Evolutionary conservation across 2,329 filamentous ascomycete species (phyloP), one percentile per base, ranked within the genome.

Genomic region (Scytalidium lignicola): DNA sequence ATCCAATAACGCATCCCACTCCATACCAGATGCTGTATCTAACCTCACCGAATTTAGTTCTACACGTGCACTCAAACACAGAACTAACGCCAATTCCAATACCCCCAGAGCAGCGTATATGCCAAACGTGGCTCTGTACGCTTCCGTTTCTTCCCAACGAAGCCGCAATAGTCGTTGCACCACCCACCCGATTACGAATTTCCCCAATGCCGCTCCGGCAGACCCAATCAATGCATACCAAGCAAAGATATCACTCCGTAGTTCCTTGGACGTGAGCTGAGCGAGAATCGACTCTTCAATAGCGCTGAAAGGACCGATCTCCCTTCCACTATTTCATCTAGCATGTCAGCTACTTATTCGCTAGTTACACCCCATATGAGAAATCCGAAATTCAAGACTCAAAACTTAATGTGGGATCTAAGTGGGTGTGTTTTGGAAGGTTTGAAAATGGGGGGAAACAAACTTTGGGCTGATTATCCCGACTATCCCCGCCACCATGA

Each of bases 271-370:
- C 0, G 74, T 78, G 2, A 82, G 65, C 40, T 81, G 77, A 2
- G 78, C 76, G 1, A 82, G 62, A 7, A 75, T 72, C 20, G 74
- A 78, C 62, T 82, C 79, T 55, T 82, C 79, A 12, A 82, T 70
- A 26, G 79, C 78, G 20, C 74, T 69, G 50, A 83, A 82, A 0
- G 79, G 79, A 0, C 78, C 79, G 46, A 82, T 81, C 56, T 83
- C 79, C 45, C 78, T 80, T 5, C 79, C 79, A 56, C 76, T 77
- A 15, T 18, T 20, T 37, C n/a, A n/a, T n/a, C n/a, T n/a, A n/a
- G n/a, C n/a, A 15, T 17, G n/a, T n/a, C n/a, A n/a, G n/a, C n/a
- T n/a, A n/a, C n/a, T n/a, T n/a, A n/a, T n/a, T n/a, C n/a, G n/a
- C n/a, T n/a, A n/a, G n/a, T n/a, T n/a, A n/a, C n/a, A n/a, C n/a